Percentiles rank a stretch among this genome's conserved stretches.
phyloP scores from a whole-genome alignment of 805 yeast species.

The Saccharomyces eubayanus region DNA sequence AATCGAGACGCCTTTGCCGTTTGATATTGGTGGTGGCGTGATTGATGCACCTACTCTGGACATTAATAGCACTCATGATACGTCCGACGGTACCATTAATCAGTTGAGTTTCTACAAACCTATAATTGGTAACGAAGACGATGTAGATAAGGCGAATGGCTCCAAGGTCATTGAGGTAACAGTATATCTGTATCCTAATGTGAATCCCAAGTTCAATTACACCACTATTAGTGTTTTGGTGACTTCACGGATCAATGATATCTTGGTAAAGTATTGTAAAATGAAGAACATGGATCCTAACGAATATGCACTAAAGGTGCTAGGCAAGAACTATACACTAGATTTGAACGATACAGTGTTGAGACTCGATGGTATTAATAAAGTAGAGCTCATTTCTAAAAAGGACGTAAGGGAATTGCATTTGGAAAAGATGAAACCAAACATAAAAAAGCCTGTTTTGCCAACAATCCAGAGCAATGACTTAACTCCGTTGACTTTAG shows the following conservation, averaged over 20 bases:
- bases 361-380: conserved; percentile 35
- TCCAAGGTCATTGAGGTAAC: conserved; percentile 26
- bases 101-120: conserved; percentile 34
- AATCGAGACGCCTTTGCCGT: conserved; percentile 45
- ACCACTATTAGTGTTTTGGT: conserved; percentile 28
- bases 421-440: conserved; percentile 27
- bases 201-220: conserved; percentile 22
- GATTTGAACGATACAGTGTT: conserved; percentile 36
- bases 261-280: conserved; percentile 31
- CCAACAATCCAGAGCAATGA: conserved; percentile 31
- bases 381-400: conserved; percentile 37
- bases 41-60: conserved; percentile 3
- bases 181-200: conserved; percentile 31
- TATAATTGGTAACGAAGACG: conserved; percentile 23
- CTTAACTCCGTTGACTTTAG: conserved; percentile 29
- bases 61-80: conserved; percentile 1
- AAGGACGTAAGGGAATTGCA: conserved; percentile 34
- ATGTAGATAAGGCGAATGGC: conserved; percentile 14
- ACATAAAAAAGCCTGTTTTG: conserved; percentile 22
- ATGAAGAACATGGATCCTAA: conserved; percentile 31
- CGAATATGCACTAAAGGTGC: conserved; percentile 31
- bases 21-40: conserved; percentile 15
- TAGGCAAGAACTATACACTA: conserved; percentile 25
- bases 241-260: conserved; percentile 32
- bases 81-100: conserved; percentile 13